phyloP scores from a whole-genome alignment of 2,329 filamentous ascomycete genomes.

The Lachnellula suecica region DNA sequence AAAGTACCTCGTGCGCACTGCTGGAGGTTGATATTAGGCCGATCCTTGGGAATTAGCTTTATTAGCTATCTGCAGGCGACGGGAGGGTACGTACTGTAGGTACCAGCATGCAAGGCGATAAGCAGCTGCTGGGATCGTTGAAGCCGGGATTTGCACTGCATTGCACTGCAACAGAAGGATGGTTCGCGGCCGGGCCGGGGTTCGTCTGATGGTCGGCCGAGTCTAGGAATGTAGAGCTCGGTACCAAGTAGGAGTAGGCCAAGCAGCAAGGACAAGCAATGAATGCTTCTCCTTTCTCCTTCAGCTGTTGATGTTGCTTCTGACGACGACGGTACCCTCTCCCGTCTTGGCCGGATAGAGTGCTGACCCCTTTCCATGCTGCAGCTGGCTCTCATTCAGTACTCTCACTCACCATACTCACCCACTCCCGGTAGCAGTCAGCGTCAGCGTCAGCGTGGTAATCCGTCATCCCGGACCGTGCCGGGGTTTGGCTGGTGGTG shows the following conservation, averaged over 20 bases:
- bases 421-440: no score
- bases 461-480: background rate
- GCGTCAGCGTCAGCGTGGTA: background rate
- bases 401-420: background rate
- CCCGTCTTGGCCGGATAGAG: background rate
- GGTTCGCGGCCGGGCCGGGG: background rate
- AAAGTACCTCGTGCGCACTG: no score
- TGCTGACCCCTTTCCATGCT: background rate
- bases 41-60: no score
- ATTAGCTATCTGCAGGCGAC: no score
- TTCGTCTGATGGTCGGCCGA: background rate
- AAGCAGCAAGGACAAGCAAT: no score
- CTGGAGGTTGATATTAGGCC: no score
- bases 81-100: background rate
- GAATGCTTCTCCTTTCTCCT: no score
- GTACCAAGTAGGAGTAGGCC: no score
- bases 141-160: background rate
- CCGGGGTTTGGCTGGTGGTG: background rate
- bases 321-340: no score
- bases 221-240: background rate
- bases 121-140: background rate
- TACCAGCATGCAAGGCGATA: background rate
- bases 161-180: background rate
- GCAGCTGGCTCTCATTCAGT: no score
- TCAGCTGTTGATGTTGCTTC: no score